Conservation (phyloP, 768 basidiomycete species). For the Boletus eberwhitei region DNA sequence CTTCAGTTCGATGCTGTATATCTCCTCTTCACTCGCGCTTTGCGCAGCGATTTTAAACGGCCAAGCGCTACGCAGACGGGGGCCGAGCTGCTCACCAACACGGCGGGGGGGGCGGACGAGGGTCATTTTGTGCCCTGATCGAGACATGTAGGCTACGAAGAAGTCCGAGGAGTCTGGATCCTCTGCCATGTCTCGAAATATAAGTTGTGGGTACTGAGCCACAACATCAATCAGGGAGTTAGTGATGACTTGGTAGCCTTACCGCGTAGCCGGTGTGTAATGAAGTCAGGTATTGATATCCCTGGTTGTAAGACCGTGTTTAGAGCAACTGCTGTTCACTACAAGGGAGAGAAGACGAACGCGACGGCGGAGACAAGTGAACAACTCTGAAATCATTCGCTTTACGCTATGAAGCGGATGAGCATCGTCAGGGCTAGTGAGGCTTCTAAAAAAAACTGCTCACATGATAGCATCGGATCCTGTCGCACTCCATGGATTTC, state of each 20-base stretch:
- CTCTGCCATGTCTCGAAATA: slow-evolving; percentile 55
- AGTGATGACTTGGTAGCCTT: slow-evolving; percentile 13
- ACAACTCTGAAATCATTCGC: slow-evolving; percentile 57
- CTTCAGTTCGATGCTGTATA: slow-evolving; percentile 56
- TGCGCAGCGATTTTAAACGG: slow-evolving; percentile 41
- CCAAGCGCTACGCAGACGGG: slow-evolving; percentile 39
- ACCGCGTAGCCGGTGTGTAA: slow-evolving; percentile 56
- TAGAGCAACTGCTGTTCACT: slow-evolving; percentile 9
- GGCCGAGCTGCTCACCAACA: slow-evolving; percentile 36
- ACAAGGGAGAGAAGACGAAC: slow-evolving; percentile 36
- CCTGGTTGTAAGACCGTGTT: slow-evolving; percentile 39
- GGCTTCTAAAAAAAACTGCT: slow-evolving; percentile 14
- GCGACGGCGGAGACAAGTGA: slow-evolving; percentile 54
- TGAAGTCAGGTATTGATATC: slow-evolving; percentile 67
- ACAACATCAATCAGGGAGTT: slow-evolving; percentile 10
- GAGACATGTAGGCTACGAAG: slow-evolving; percentile 65
- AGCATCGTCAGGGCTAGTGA: slow-evolving; percentile 1
- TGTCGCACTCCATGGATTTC: slow-evolving; percentile 63
- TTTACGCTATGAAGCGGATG: slow-evolving; percentile 47
- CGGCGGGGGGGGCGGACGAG: slow-evolving; percentile 41
- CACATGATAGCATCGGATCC: slow-evolving; percentile 55
- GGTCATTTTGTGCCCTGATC: slow-evolving; percentile 52
- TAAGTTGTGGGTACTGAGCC: slow-evolving; percentile 56
- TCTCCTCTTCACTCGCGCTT: slow-evolving; percentile 46
- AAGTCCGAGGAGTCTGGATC: slow-evolving; percentile 49